These are phyloP conservation scores for Salix udensis DNA, from an alignment of 345 rosid species.

Conservation along the genomic window DNA sequence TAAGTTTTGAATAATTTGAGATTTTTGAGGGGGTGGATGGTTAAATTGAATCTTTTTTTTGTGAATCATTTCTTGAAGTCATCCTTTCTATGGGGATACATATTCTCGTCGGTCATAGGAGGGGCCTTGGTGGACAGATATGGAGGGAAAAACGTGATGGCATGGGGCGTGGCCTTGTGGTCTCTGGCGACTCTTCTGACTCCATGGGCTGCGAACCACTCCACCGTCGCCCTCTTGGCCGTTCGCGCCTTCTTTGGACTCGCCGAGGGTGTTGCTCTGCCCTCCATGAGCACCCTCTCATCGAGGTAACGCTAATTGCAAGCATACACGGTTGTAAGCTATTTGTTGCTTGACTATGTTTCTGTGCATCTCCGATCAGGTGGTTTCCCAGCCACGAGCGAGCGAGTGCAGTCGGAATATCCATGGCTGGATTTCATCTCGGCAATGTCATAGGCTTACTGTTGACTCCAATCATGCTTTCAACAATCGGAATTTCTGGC, in stretches of 20 bases:
- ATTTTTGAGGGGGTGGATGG: not conserved
- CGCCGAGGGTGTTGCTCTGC: constrained; percentile 90
- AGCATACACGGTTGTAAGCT: not conserved
- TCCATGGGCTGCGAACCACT: constrained; percentile 88
- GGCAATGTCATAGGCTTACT: constrained; percentile 83
- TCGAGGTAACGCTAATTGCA: constrained; percentile 49
- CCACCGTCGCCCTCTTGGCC: constrained; percentile 60
- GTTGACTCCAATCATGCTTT: constrained; percentile 72
- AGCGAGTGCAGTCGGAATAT: constrained; percentile 85
- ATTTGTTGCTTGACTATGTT: not conserved
- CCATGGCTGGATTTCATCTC: constrained; percentile 96
- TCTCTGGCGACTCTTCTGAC: constrained; percentile 87
- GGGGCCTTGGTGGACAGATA: constrained; percentile 83
- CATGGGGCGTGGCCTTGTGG: constrained; percentile 88
- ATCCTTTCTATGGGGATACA: constrained; percentile 95
- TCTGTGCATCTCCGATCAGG: constrained; percentile 23
- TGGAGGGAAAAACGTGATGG: constrained; percentile 81
- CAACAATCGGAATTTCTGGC: constrained; percentile 63
- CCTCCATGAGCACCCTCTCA: constrained; percentile 76
- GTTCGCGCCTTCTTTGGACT: constrained; percentile 83
- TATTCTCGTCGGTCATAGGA: constrained; percentile 78
- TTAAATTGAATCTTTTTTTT: not conserved
- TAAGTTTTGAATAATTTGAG: not conserved
- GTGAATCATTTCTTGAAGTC: constrained; percentile 43
- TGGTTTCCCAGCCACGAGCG: constrained; percentile 86